A percentile compares a stretch with the other conserved stretches of the same genome.
Conservation (phyloP, 23 red algal species). For the Chondrus crispus region DNA sequence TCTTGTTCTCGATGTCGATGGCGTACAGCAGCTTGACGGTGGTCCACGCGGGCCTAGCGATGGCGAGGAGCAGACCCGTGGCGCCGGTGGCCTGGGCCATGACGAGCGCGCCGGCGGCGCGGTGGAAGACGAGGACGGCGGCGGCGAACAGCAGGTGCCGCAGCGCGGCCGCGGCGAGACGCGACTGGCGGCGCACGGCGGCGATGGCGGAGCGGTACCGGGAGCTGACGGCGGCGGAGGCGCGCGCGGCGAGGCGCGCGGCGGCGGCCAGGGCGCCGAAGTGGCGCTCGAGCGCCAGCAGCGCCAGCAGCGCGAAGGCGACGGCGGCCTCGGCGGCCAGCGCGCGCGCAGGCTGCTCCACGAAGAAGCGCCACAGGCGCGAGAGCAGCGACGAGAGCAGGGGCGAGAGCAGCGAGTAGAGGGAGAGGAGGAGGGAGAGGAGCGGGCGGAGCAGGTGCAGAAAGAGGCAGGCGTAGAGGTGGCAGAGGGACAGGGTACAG, state of each 20-base stretch:
- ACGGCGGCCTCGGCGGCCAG: constrained; percentile 25
- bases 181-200: constrained; percentile 15
- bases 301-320: not conserved
- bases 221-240: not conserved
- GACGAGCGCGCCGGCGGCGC: not conserved
- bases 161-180: constrained; percentile 13
- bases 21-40: constrained; percentile 30
- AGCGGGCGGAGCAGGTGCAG: not conserved
- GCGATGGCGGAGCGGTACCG: not conserved
- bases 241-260: not conserved
- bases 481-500: not conserved
- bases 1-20: constrained; percentile 7
- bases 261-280: constrained; percentile 10
- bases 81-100: not conserved
- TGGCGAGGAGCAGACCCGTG: not conserved
- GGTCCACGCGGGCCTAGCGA: constrained; percentile 8
- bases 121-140: not conserved
- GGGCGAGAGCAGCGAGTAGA: constrained; percentile 9
- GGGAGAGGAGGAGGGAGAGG: not conserved
- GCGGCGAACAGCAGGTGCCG: constrained; percentile 27
- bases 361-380: not conserved
- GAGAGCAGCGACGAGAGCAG: not conserved
- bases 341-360: constrained; percentile 6
- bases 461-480: not conserved
- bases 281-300: constrained; percentile 14